Base-by-base conservation (phyloP, 1,139 yeast species). In the Suhomyces atakaporum region DNA sequence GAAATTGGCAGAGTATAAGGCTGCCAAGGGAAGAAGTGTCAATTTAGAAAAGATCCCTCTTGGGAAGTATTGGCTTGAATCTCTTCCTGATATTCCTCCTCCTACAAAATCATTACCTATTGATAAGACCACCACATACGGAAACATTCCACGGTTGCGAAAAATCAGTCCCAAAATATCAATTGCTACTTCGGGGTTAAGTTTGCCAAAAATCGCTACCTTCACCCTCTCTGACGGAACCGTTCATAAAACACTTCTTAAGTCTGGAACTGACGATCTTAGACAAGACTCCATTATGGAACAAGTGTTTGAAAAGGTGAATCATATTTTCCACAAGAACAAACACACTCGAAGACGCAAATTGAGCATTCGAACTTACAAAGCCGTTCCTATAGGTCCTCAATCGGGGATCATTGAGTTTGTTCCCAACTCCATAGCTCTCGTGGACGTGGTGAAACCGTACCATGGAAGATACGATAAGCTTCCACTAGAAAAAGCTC, bases 231-330 rank as follows among this genome's bases (percentile, higher is more conserved):
- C 79, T 0, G 75, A 79, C 51, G 97, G 97, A 0, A 47, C 58
- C 0, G 51, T 44, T 0, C 82, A 77, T 41, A 77, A 68, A 39
- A 72, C 83, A 53, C 64, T 92, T 14, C 66, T 89, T 47, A 94
- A 94, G 53, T 86, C 88, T 19, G 90, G 95, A 4, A 76, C 87
- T 5, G 98, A 94, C 60, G 98, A 94, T 60, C 63, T 92, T 38
- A 68, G 98, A 38, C 98, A 94, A 59, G 99, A 94, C 60, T 86
- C 95, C 0, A 87, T 92, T 43, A 94, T 94, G 98, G 95, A 90
- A 56, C 98, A 92, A 55, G 97, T 92, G 1, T 94, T 94, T 58
- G 84, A 74, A 18, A 87, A 89, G 54, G 96, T 89, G 13, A 88
- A 90, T 52, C 63, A 68, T n/a, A 75, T 90, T 28, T 73, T 92